Conservation (phyloP, 2,329 filamentous ascomycete species). For the Aspergillus nomiae region DNA sequence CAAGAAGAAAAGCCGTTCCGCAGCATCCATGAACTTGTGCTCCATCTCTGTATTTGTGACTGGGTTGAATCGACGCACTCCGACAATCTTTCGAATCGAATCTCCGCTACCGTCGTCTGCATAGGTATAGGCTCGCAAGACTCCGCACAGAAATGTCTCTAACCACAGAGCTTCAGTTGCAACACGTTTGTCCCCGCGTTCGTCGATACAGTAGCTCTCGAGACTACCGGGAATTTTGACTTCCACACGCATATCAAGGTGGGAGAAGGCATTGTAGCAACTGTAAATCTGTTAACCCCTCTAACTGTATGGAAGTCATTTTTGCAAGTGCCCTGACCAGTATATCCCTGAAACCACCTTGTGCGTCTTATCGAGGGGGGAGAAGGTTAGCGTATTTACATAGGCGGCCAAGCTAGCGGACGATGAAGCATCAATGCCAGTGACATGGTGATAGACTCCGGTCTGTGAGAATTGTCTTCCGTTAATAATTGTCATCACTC, state of each 20-base stretch:
- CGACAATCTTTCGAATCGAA: conserved; percentile 93
- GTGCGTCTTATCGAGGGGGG: conserved; percentile 76
- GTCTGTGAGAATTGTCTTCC: conserved; percentile 55
- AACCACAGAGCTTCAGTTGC: conserved; percentile 94
- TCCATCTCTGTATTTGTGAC: conserved; percentile 98
- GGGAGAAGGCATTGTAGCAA: conserved; percentile 99
- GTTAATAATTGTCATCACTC: conserved; percentile 1
- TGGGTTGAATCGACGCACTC: conserved; percentile 95
- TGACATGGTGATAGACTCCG: conserved; percentile 97
- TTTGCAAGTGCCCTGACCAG: conserved; percentile 61
- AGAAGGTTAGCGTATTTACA: conserved; percentile 95
- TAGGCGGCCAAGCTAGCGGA: conserved; percentile 96
- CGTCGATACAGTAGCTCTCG: conserved; percentile 96
- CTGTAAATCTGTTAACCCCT: conserved; percentile 39
- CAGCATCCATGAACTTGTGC: conserved; percentile 91
- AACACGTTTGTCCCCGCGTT: conserved; percentile 90
- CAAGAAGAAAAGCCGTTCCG: conserved; percentile 92
- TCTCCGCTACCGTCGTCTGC: conserved; percentile 94
- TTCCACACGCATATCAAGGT: conserved; percentile 97
- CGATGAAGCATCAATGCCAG: conserved; percentile 93
- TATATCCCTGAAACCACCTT: conserved; percentile 95
- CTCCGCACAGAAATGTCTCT: conserved; percentile 94
- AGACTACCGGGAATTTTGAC: conserved; percentile 96
- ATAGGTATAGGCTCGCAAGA: conserved; percentile 92
- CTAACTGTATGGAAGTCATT: not conserved